Percentiles rank a stretch among this genome's conserved stretches.
These are phyloP conservation scores for Alternaria ventricosa DNA, from an alignment of 2,329 filamentous ascomycete genomes.

Conservation along the genomic window DNA sequence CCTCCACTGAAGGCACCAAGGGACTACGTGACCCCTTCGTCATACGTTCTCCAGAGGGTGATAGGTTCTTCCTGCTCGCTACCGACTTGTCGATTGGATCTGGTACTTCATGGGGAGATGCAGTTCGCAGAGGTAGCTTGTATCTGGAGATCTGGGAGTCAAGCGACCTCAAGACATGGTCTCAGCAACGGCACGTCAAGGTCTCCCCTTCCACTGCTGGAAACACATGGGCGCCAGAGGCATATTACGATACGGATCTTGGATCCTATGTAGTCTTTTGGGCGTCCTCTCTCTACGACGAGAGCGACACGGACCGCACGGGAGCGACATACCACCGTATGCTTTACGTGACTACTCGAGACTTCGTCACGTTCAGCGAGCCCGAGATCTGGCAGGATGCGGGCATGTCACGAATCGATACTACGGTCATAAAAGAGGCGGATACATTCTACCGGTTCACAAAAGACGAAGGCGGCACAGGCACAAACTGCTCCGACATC, in stretches of 20 bases:
- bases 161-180: constrained; percentile 59
- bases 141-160: constrained; percentile 64
- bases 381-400: constrained; percentile 61
- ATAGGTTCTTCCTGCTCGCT: constrained; percentile 60
- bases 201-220: constrained; percentile 59
- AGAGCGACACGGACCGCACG: constrained; percentile 51
- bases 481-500: constrained; percentile 61
- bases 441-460: constrained; percentile 60
- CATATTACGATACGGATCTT: constrained; percentile 56
- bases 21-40: constrained; percentile 62
- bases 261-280: constrained; percentile 56
- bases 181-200: constrained; percentile 57
- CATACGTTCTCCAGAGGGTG: constrained; percentile 58
- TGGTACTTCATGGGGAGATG: constrained; percentile 60
- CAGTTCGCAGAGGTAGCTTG: constrained; percentile 56
- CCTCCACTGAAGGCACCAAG: constrained; percentile 56
- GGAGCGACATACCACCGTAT: constrained; percentile 59
- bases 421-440: constrained; percentile 56
- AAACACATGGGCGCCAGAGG: constrained; percentile 63
- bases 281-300: constrained; percentile 56
- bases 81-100: constrained; percentile 63
- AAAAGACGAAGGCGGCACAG: constrained; percentile 60
- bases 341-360: constrained; percentile 59
- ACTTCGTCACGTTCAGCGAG: constrained; percentile 59
- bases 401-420: constrained; percentile 60